A percentile compares a stretch with the other conserved stretches of the same genome.
These are phyloP conservation scores for Globisporangium perplexum DNA, from an alignment of 352 stramenopile species.

Conservation along the genomic window DNA sequence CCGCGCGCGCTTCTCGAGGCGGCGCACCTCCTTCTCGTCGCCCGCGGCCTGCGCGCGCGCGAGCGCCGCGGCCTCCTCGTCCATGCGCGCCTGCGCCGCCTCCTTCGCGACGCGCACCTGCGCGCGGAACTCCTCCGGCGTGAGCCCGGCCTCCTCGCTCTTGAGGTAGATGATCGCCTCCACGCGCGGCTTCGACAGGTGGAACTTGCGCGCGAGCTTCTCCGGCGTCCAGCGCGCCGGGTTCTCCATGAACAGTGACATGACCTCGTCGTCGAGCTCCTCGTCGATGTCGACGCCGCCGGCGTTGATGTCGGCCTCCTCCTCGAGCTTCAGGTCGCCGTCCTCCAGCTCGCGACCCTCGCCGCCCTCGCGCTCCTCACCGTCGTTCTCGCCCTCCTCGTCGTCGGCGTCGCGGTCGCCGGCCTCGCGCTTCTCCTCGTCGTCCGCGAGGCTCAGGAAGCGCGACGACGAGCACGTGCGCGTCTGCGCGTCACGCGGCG, in stretches of 20 bases:
- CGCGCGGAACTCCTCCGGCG: slow-evolving; percentile 46
- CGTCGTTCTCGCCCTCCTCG: slow-evolving; percentile 8
- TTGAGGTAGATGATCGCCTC: slow-evolving; percentile 81
- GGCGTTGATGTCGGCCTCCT: slow-evolving; percentile 58
- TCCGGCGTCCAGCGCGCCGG: slow-evolving; percentile 80
- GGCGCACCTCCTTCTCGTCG: slow-evolving; percentile 51
- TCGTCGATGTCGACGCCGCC: slow-evolving; percentile 68
- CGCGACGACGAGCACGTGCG: slow-evolving; percentile 53
- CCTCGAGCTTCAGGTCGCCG: slow-evolving; percentile 56
- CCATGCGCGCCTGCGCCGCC: slow-evolving; percentile 24
- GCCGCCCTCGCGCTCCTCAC: slow-evolving; percentile 21
- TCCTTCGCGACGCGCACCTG: slow-evolving; percentile 63
- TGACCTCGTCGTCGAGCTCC: slow-evolving; percentile 65
- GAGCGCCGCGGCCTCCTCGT: slow-evolving; percentile 41
- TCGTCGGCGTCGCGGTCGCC: slow-evolving; percentile 17
- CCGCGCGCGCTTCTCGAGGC: slow-evolving; percentile 50
- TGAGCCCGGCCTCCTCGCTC: slow-evolving; percentile 53
- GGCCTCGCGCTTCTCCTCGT: slow-evolving; percentile 34
- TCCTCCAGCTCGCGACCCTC: slow-evolving; percentile 44
- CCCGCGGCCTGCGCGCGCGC: slow-evolving; percentile 34
- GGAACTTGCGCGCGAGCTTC: slow-evolving; percentile 76
- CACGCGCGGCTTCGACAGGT: slow-evolving; percentile 65
- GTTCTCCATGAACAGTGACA: slow-evolving; percentile 83
- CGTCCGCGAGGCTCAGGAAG: slow-evolving; percentile 69
- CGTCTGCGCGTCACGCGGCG: slow-evolving; percentile 8